Conservation (phyloP, 169 alveolate genomes). For the Cryptosporidium bovis region DNA sequence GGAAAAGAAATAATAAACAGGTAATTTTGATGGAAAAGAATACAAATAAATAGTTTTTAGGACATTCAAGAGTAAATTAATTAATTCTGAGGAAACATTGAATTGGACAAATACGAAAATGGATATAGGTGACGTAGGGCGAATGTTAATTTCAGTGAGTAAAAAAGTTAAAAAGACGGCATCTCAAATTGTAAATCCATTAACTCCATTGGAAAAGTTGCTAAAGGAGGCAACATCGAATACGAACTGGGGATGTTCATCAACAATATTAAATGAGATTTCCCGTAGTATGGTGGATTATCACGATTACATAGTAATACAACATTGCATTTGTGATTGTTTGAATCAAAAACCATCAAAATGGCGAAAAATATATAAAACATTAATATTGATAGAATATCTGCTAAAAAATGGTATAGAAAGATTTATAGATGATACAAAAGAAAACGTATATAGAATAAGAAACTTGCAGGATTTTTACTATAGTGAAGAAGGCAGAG, state of each 20-base stretch:
- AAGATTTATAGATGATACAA: constrained; percentile 80
- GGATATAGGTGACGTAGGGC: constrained; percentile 73
- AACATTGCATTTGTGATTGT: constrained; percentile 83
- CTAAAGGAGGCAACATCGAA: constrained; percentile 85
- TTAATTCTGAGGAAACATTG: not conserved
- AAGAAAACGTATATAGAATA: constrained; percentile 82
- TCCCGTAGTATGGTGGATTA: constrained; percentile 85
- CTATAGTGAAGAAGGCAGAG: constrained; percentile 84
- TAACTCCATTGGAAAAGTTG: constrained; percentile 81
- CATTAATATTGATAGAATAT: constrained; percentile 80
- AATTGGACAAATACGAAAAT: not conserved
- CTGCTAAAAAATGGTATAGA: constrained; percentile 84
- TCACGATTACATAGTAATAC: constrained; percentile 82
- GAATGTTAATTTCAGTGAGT: constrained; percentile 58
- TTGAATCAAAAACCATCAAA: constrained; percentile 81
- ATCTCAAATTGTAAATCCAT: constrained; percentile 71
- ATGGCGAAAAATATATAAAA: constrained; percentile 86
- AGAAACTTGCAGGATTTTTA: constrained; percentile 81
- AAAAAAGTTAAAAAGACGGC: constrained; percentile 71
- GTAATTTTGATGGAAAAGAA: no score
- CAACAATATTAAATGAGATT: constrained; percentile 82
- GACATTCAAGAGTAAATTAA: not conserved
- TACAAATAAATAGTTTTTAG: no score
- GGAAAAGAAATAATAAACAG: no score
- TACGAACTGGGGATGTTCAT: constrained; percentile 87